Conservation (phyloP, 164 flowering plant species). For the Nymphaea thermarum region DNA sequence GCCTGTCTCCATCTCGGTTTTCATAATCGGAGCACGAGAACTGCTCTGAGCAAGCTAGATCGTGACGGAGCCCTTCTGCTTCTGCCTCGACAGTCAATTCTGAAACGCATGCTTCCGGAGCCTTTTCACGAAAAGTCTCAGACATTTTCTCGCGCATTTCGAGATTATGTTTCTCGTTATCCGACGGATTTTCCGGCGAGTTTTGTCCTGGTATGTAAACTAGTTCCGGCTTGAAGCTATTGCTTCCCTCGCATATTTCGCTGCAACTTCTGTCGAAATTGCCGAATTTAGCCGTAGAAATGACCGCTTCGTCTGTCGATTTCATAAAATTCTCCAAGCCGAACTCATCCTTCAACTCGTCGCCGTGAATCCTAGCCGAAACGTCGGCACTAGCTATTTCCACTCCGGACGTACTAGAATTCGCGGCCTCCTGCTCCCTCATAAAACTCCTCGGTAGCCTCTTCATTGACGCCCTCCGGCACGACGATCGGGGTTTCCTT, state of each 20-base stretch:
- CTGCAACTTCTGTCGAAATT: constrained; percentile 8
- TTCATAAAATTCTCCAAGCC: neutral
- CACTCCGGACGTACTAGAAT: constrained; percentile 5
- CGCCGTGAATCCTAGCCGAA: neutral
- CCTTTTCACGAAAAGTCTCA: constrained; percentile 4
- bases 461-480: neutral
- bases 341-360: neutral
- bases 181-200: constrained; percentile 16
- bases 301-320: neutral
- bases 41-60: constrained; percentile 42
- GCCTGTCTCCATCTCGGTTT: constrained; percentile 25
- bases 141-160: neutral
- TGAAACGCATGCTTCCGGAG: constrained; percentile 10
- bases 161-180: constrained; percentile 2
- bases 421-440: constrained; percentile 15
- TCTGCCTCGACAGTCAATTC: constrained; percentile 13
- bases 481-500: neutral
- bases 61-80: constrained; percentile 9
- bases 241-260: constrained; percentile 11
- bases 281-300: neutral
- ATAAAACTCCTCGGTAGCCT: constrained; percentile 3
- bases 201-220: constrained; percentile 14
- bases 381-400: neutral
- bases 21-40: constrained; percentile 23
- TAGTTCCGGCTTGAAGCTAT: constrained; percentile 8